phyloP scores from a whole-genome alignment of 2,329 filamentous ascomycete genomes.

The Fusarium albosuccineum region DNA sequence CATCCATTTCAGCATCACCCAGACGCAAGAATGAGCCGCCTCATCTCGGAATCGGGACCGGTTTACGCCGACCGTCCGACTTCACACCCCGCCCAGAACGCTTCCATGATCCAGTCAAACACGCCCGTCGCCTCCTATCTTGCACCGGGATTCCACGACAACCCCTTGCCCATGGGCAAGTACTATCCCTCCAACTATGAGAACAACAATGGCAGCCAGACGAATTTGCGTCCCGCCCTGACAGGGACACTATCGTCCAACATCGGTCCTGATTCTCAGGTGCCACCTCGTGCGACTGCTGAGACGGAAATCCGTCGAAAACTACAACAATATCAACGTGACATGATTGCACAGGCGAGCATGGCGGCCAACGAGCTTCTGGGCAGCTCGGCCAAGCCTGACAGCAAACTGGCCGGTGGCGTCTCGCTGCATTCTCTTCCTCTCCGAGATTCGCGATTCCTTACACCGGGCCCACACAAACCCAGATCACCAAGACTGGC shows the following conservation, averaged over 20 bases:
- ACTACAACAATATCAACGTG: slow-evolving; percentile 70
- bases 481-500: slow-evolving; percentile 64
- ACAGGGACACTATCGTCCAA: slow-evolving; percentile 48
- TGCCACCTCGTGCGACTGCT: slow-evolving; percentile 40
- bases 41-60: slow-evolving; percentile 49
- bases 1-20: slow-evolving; percentile 63
- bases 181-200: slow-evolving; percentile 75
- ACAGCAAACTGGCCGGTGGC: slow-evolving; percentile 43
- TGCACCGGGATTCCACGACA: slow-evolving; percentile 62
- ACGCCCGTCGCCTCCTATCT: slow-evolving; percentile 65
- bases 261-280: slow-evolving; percentile 53
- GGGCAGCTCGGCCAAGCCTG: slow-evolving; percentile 44
- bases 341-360: slow-evolving; percentile 71
- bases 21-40: slow-evolving; percentile 56
- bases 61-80: slow-evolving; percentile 47
- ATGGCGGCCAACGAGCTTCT: slow-evolving; percentile 63
- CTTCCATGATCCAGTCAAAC: slow-evolving; percentile 46
- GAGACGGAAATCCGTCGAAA: slow-evolving; percentile 63
- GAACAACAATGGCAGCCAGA: slow-evolving; percentile 49
- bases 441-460: slow-evolving; percentile 55
- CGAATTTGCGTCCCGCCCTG: slow-evolving; percentile 40
- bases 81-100: slow-evolving; percentile 43
- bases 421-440: slow-evolving; percentile 53
- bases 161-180: slow-evolving; percentile 68
- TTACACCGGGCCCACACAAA: slow-evolving; percentile 56